phyloP scores from a whole-genome alignment of 306 rosid genomes.

The Ceratonia siliqua region DNA sequence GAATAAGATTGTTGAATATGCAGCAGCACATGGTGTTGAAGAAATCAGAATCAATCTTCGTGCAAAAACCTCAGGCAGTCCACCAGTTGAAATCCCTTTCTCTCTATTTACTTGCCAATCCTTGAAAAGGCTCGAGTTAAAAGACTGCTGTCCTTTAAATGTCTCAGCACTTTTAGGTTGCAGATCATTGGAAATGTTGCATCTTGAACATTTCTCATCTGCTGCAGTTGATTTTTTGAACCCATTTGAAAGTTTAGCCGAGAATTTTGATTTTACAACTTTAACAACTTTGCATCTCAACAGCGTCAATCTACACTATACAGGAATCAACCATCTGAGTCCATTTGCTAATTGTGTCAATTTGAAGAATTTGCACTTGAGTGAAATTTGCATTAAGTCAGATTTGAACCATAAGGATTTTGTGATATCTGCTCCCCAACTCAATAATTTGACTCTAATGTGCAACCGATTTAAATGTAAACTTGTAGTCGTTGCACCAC shows the following conservation, averaged over 20 bases:
- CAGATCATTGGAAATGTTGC: conserved; percentile 38
- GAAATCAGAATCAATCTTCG: conserved; percentile 47
- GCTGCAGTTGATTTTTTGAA: conserved; percentile 16
- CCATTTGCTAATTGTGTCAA: conserved; percentile 46
- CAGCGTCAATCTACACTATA: conserved; percentile 38
- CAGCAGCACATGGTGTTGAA: conserved; percentile 41
- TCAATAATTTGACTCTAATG: conserved; percentile 37
- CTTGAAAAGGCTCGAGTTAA: conserved; percentile 51
- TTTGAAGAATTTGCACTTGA: conserved; percentile 46
- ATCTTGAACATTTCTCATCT: conserved; percentile 41
- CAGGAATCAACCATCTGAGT: conserved; percentile 34
- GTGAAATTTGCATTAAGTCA: conserved; percentile 44
- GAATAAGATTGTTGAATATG: conserved; percentile 50
- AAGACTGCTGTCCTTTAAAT: conserved; percentile 47
- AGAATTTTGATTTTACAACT: conserved; percentile 45
- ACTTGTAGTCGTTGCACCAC: too few relatives aligned
- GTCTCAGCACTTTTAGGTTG: conserved; percentile 27
- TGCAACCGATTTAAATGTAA: conserved; percentile 49
- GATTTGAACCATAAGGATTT: conserved; percentile 45
- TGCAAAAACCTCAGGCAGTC: conserved; percentile 42
- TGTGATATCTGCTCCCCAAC: conserved; percentile 52
- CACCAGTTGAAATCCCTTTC: conserved; percentile 48
- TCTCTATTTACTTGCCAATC: conserved; percentile 41
- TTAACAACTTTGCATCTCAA: conserved; percentile 50
- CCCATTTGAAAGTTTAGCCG: too few relatives aligned